phyloP scores from a whole-genome alignment of 352 stramenopile genomes.

The Phytophthora melonis region DNA sequence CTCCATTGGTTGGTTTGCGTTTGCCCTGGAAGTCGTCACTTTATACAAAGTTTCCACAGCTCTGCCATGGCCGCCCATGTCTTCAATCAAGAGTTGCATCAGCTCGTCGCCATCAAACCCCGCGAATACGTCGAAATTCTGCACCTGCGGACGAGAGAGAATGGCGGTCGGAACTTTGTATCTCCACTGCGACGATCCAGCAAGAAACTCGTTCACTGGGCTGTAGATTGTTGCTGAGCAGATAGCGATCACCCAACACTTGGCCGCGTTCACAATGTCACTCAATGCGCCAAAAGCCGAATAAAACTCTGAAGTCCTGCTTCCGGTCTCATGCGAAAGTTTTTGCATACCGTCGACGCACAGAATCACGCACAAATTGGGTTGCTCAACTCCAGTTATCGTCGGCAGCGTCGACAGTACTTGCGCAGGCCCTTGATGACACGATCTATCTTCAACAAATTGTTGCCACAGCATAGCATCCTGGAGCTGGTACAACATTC shows the following conservation, averaged over 20 bases:
- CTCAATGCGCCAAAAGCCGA: too few relatives aligned
- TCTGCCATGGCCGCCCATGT: constrained; percentile 11
- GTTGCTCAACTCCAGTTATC: neutral
- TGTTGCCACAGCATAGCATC: neutral
- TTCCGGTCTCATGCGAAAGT: constrained; percentile 3
- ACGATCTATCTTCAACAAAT: neutral
- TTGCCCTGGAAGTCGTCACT: neutral
- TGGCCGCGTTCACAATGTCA: constrained; percentile 18
- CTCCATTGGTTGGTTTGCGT: neutral
- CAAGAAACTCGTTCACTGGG: constrained; percentile 11
- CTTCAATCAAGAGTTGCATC: constrained; percentile 8
- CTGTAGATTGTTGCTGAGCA: constrained; percentile 15
- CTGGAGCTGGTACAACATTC: constrained; percentile 16
- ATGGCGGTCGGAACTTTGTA: neutral
- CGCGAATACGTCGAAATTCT: neutral
- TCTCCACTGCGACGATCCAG: neutral
- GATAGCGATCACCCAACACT: constrained; percentile 21
- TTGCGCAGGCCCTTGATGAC: neutral
- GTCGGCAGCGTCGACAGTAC: neutral
- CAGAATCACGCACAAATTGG: constrained; percentile 21
- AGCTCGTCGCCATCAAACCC: neutral
- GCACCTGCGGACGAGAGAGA: constrained; percentile 1
- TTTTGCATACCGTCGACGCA: constrained; percentile 20
- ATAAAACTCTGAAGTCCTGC: neutral
- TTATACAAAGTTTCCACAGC: neutral